phyloP scores from a whole-genome alignment of 805 yeast species.

The Tetrapisispora iriomotensis region DNA sequence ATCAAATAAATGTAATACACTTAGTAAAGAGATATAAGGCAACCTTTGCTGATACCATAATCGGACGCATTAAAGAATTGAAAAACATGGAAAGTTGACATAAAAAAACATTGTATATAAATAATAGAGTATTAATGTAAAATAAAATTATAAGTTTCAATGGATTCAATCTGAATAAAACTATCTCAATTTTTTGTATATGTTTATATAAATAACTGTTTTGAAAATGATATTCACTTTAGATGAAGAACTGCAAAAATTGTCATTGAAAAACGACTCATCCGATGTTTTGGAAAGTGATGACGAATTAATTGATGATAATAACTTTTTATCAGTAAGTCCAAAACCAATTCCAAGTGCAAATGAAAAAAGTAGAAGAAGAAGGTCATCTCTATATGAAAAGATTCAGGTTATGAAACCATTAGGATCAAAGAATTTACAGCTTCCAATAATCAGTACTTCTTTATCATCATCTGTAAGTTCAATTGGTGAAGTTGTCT shows the following conservation, averaged over 20 bases:
- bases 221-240: conserved; percentile 21
- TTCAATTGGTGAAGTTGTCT: neutral
- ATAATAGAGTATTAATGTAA: too few species aligned
- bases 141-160: too few species aligned
- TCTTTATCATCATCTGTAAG: neutral
- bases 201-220: too few species aligned
- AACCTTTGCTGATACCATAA: too few species aligned
- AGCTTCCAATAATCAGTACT: neutral
- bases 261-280: conserved; percentile 3
- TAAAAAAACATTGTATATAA: too few species aligned
- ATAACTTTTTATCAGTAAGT: neutral
- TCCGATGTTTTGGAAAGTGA: conserved; percentile 2
- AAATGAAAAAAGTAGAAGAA: conserved; percentile 10
- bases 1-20: too few species aligned
- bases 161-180: too few species aligned
- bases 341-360: neutral
- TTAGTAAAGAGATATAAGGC: too few species aligned
- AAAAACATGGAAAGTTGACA: too few species aligned
- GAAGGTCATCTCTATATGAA: conserved; percentile 25
- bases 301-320: conserved; percentile 4
- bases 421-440: conserved; percentile 10
- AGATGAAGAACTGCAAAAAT: conserved; percentile 18
- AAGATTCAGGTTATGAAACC: conserved; percentile 24
- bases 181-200: too few species aligned
- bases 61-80: too few species aligned